Conservation (phyloP, 164 flowering plant genomes). For the Taxillus chinensis region DNA sequence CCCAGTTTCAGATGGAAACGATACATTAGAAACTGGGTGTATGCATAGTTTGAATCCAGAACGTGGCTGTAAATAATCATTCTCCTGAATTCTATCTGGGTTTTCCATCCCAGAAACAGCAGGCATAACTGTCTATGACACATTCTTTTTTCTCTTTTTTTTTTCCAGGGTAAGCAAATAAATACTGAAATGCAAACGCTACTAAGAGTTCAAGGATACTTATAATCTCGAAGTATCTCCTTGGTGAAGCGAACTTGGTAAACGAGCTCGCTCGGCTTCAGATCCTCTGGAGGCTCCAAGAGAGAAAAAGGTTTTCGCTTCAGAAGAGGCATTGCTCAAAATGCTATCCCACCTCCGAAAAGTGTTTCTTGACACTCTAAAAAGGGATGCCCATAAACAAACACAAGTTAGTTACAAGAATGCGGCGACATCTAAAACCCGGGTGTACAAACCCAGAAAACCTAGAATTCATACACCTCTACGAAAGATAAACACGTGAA, state of each 20-base stretch:
- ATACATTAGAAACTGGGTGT: too few species aligned
- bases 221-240: conserved; percentile 76
- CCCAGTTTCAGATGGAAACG: too few species aligned
- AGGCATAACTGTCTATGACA: not conserved
- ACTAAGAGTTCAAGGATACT: conserved; percentile 42
- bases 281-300: conserved; percentile 52
- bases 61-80: not conserved
- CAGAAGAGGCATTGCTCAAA: conserved; percentile 57
- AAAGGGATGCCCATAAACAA: too few species aligned
- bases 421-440: too few species aligned
- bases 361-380: too few species aligned
- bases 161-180: not conserved
- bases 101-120: not conserved
- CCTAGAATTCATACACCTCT: too few species aligned
- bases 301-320: conserved; percentile 58
- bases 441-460: too few species aligned
- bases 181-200: not conserved
- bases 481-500: not conserved
- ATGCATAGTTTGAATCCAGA: not conserved
- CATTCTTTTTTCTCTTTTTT: not conserved
- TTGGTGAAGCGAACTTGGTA: conserved; percentile 91
- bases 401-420: too few species aligned
- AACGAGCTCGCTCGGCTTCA: conserved; percentile 65
- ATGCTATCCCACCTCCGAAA: too few species aligned
- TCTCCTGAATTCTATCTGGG: not conserved